Conservation (phyloP, 1,284 basidiomycete species). For the Moesziomyces sp. region DNA sequence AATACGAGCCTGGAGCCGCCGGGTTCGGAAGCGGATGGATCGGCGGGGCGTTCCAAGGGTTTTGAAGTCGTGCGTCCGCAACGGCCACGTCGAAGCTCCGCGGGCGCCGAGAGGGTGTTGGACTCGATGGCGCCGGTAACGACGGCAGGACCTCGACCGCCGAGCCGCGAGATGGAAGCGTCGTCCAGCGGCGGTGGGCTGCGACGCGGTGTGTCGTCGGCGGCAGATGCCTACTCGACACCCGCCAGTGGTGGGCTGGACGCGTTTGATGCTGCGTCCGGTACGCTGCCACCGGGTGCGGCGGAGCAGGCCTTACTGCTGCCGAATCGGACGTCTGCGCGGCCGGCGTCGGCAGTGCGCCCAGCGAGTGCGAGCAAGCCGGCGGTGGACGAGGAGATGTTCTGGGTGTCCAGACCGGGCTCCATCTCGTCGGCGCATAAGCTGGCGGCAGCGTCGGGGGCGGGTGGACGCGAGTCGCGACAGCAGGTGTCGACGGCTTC, state of each 20-base stretch:
- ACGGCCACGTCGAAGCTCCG: slow-evolving; percentile 24
- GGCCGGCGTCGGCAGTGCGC: slow-evolving; percentile 2
- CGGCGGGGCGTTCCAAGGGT: slow-evolving; percentile 27
- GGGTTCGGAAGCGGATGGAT: slow-evolving; percentile 27
- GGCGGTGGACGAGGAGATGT: slow-evolving; percentile 33
- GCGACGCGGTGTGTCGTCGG: slow-evolving; percentile 11
- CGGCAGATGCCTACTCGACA: slow-evolving; percentile 31
- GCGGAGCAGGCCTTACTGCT: slow-evolving; percentile 34
- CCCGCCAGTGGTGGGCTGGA: slow-evolving; percentile 7
- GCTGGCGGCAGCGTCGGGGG: slow-evolving; percentile 8
- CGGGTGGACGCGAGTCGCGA: slow-evolving; percentile 21
- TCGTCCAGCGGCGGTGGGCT: background rate
- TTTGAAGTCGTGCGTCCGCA: slow-evolving; percentile 56
- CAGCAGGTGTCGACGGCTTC: slow-evolving; percentile 34
- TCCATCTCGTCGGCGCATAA: slow-evolving; percentile 19
- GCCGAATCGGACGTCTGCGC: slow-evolving; percentile 15
- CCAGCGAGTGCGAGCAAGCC: slow-evolving; percentile 14
- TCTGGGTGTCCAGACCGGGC: slow-evolving; percentile 36
- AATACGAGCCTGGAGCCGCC: slow-evolving; percentile 47
- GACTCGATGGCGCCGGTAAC: slow-evolving; percentile 34
- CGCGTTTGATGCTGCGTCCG: slow-evolving; percentile 28
- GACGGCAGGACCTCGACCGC: no score
- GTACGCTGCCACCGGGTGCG: slow-evolving; percentile 40
- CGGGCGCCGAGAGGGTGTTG: slow-evolving; percentile 23
- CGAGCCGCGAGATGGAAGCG: no score